These are phyloP conservation scores for Tetracladium marchalianum DNA, from an alignment of 495 filamentous ascomycete genomes.

Conservation along the genomic window DNA sequence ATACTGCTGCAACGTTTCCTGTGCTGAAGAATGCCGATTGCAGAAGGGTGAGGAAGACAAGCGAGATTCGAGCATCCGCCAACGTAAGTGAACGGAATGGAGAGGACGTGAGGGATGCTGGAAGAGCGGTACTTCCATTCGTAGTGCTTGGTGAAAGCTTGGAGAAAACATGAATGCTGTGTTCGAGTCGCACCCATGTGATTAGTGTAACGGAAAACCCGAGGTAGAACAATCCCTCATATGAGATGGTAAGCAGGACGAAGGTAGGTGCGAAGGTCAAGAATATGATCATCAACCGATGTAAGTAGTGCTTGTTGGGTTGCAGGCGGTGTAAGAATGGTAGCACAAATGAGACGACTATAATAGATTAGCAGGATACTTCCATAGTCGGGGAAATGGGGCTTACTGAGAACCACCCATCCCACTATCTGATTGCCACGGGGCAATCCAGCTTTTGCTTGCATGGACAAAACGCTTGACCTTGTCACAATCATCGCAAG, in stretches of 20 bases:
- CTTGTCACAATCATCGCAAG: conserved; percentile 80
- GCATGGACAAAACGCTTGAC: conserved; percentile 69
- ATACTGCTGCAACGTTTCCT: conserved; percentile 91
- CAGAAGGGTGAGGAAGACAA: conserved; percentile 92
- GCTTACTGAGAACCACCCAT: conserved; percentile 73
- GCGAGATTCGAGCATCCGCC: conserved; percentile 71
- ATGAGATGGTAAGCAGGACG: conserved; percentile 93
- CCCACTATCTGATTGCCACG: conserved; percentile 81
- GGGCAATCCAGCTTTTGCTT: conserved; percentile 81
- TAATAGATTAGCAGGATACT: conserved; percentile 1
- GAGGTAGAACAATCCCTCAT: conserved; percentile 95
- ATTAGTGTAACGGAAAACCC: conserved; percentile 75
- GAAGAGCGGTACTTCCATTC: conserved; percentile 16
- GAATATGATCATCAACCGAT: conserved; percentile 82
- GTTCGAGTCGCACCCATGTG: conserved; percentile 85
- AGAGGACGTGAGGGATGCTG: conserved; percentile 13
- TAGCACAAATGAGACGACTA: conserved; percentile 66
- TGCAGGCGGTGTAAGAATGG: conserved; percentile 74
- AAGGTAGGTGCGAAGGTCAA: conserved; percentile 89
- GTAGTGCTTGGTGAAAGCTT: conserved; percentile 13
- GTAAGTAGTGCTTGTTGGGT: conserved; percentile 81
- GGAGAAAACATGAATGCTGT: conserved; percentile 55
- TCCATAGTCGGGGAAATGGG: neutral
- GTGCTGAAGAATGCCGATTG: conserved; percentile 97
- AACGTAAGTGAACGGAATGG: conserved; percentile 46